Evolutionary conservation across 1,284 basidiomycete species (phyloP), one percentile per base, ranked within the genome.

Genomic region (Cutaneotrichosporon cutaneum): DNA sequence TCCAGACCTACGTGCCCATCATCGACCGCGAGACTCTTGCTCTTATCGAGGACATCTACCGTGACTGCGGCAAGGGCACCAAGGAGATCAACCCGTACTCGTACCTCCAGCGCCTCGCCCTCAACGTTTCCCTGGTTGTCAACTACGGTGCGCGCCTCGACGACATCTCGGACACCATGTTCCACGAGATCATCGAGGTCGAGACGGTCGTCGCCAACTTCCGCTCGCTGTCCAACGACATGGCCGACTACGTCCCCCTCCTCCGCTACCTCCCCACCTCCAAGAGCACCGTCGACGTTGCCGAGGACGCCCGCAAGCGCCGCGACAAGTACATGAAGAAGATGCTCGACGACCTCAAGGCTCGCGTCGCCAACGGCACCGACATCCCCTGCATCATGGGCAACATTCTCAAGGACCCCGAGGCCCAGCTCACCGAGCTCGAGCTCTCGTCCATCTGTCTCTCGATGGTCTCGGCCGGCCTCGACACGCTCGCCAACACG

Each of bases 401-500:
- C 56, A 53, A 45, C 50, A 63, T 66, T 42, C 59, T 66, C 48
- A 62, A 62, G 59, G 64, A 66, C 64, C 64, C 64, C 58, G 64
- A 66, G 30, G 61, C 61, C 47, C 62, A 66, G 56, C 61, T 66
- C 35, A 45, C 52, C 32, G 47, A 52, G 10, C 42, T 58, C 24
- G 64, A 66, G 64, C 64, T 62, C 27, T 62, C 61, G 26, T 66
- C 64, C 42, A 62, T 66, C 48, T 66, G 64, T 45, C 64, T 66
- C 22, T 66, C 64, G 42, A 66, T 66, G 64, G 64, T 66, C 13
- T 66, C 64, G 0, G 64, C 64, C 39, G 64, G 64, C 22, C 64
- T 66, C 44, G 64, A 66, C 64, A 66, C 64, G 2, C 64, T 66
- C 50, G 64, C 44, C 54, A 66, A 66, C 64, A 66, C 62, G 10